A percentile compares a stretch with the other conserved stretches of the same genome.
Evolutionary conservation across 257 asterid genomes (phyloP).

Genomic region (Schizonepeta tenuifolia): DNA sequence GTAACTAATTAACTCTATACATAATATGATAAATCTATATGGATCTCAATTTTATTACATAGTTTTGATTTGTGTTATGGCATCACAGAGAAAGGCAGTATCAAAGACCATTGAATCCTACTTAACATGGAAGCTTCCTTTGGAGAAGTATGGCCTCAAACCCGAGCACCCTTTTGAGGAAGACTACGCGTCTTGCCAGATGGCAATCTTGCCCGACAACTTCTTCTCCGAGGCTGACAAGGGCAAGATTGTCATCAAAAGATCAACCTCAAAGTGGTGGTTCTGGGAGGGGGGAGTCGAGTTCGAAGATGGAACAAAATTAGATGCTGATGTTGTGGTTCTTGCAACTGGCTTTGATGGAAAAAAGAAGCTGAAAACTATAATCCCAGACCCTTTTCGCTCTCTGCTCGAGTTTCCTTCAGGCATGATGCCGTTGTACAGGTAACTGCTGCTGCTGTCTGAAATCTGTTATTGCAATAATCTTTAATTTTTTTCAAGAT

Average conservation of each 20-base stretch:
- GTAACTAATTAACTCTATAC: slow-evolving; percentile 32
- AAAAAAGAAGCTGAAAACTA: slow-evolving; percentile 57
- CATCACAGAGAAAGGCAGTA: slow-evolving; percentile 55
- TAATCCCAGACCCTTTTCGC: slow-evolving; percentile 81
- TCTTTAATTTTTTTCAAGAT: not conserved
- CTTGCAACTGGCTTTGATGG: slow-evolving; percentile 90
- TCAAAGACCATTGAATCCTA: slow-evolving; percentile 79
- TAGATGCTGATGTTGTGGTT: slow-evolving; percentile 87
- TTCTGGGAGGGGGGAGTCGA: slow-evolving; percentile 78
- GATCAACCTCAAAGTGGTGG: slow-evolving; percentile 67
- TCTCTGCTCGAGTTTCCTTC: slow-evolving; percentile 67
- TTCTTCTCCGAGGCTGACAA: slow-evolving; percentile 81
- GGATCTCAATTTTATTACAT: not conserved
- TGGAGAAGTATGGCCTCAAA: slow-evolving; percentile 74
- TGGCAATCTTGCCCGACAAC: slow-evolving; percentile 89
- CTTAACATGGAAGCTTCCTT: slow-evolving; percentile 81
- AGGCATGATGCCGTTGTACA: slow-evolving; percentile 88
- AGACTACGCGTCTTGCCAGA: slow-evolving; percentile 92
- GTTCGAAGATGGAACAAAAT: slow-evolving; percentile 62
- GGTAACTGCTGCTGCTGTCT: slow-evolving; percentile 41
- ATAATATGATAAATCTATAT: not conserved
- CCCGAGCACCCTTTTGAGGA: slow-evolving; percentile 94
- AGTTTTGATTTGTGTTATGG: not conserved
- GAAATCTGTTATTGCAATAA: not conserved
- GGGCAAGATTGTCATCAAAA: slow-evolving; percentile 67